These are phyloP conservation scores for Amyloporia xantha DNA, from an alignment of 768 basidiomycete genomes.

Conservation along the genomic window DNA sequence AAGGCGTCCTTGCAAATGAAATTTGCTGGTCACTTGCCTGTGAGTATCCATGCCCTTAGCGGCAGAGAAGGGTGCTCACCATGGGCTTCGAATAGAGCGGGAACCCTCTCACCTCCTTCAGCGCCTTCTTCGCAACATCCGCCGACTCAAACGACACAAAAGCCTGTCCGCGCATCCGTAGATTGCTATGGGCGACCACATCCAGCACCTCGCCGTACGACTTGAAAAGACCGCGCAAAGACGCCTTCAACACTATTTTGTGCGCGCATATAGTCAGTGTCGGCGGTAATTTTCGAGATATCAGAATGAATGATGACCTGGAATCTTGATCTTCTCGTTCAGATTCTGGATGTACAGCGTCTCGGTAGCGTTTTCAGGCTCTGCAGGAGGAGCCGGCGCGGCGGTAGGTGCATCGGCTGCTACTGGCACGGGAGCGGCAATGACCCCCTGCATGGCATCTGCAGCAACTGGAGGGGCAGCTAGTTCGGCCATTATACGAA, in stretches of 20 bases:
- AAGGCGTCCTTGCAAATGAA: conserved; percentile 82
- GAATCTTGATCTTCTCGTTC: conserved; percentile 88
- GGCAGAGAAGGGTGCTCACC: conserved; percentile 39
- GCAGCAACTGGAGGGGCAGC: conserved; percentile 26
- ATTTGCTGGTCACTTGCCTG: conserved; percentile 62
- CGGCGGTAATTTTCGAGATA: background rate
- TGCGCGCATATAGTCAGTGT: background rate
- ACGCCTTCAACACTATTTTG: conserved; percentile 81
- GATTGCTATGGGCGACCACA: conserved; percentile 90
- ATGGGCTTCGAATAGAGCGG: conserved; percentile 96
- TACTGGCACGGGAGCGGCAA: conserved; percentile 19
- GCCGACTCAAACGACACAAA: conserved; percentile 87
- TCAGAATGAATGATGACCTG: conserved; percentile 34
- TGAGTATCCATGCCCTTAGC: conserved; percentile 1
- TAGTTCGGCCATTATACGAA: conserved; percentile 29
- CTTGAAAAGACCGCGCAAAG: conserved; percentile 84
- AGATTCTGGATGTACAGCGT: conserved; percentile 95
- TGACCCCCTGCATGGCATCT: conserved; percentile 22
- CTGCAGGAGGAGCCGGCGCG: conserved; percentile 16
- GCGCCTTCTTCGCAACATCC: conserved; percentile 79
- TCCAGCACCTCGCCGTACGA: conserved; percentile 89
- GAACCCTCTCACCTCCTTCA: conserved; percentile 91
- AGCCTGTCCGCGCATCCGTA: conserved; percentile 98
- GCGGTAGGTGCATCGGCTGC: conserved; percentile 9
- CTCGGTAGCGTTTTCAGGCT: conserved; percentile 56